A percentile compares a stretch with the other conserved stretches of the same genome.
Conservation (phyloP, 2,329 filamentous ascomycete species). For the Ceratocystis eucalypticola region DNA sequence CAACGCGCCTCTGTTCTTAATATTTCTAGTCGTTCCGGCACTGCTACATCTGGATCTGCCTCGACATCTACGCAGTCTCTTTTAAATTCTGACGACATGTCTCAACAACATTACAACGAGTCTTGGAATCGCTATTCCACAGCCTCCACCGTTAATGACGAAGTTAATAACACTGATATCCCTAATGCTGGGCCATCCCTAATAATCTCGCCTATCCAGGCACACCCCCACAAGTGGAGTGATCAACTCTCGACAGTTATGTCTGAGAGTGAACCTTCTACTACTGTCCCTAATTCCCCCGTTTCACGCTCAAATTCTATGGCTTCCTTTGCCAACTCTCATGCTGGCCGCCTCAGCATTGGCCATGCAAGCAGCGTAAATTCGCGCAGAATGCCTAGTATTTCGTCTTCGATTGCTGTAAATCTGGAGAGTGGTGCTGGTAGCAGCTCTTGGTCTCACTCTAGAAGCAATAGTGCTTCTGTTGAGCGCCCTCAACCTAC, state of each 20-base stretch:
- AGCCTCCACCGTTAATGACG: background rate
- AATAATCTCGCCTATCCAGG: conserved; percentile 29
- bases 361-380: conserved; percentile 38
- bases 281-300: conserved; percentile 27
- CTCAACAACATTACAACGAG: conserved; percentile 14
- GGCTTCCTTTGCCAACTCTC: conserved; percentile 29
- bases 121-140: conserved; percentile 13
- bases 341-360: conserved; percentile 28
- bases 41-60: background rate
- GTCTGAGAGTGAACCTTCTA: conserved; percentile 46
- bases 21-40: conserved; percentile 11
- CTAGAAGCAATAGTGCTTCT: conserved; percentile 32
- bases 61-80: conserved; percentile 23
- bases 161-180: background rate
- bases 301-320: conserved; percentile 33
- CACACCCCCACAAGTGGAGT: conserved; percentile 46
- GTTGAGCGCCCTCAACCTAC: conserved; percentile 37
- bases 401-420: conserved; percentile 39
- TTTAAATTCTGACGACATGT: conserved; percentile 24
- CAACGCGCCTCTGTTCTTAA: conserved; percentile 25
- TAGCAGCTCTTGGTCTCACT: conserved; percentile 27
- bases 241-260: conserved; percentile 50
- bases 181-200: conserved; percentile 5
- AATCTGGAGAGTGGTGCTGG: conserved; percentile 14
- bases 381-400: conserved; percentile 43